Base-by-base conservation (phyloP, 768 basidiomycete species). In the Mycena pura region DNA sequence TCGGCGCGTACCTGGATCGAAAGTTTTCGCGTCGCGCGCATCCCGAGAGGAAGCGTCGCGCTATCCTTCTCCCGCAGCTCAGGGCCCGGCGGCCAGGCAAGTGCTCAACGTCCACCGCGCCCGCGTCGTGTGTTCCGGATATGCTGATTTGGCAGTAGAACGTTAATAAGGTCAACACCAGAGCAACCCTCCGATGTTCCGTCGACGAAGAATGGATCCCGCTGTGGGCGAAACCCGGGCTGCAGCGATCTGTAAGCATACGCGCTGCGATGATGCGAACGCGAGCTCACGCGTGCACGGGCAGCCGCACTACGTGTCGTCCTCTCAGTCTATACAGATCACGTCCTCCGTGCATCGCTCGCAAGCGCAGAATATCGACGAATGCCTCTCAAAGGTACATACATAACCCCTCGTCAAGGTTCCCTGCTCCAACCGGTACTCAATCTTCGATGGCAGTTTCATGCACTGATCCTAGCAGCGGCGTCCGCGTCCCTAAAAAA, bases 91-190 rank as follows among this genome's bases (percentile, higher is more conserved):
- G 92, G 92, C 15, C 92, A 93, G 83, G 92, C 91, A 46, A 39
- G 77, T 24, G 66, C 17, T 36, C 28, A 19, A 15, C 43, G 8
- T 38, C 22, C 45, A 39, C 22, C 21, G 48, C 17, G n/a, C 32
- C 29, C n/a, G n/a, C n/a, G n/a, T n/a, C n/a, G n/a, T n/a, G n/a
- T n/a, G n/a, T n/a, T n/a, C n/a, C 53, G 34, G 25, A 28, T 27
- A 40, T 24, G 29, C 50, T 38, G 27, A 25, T 36, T 17, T 50
- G 17, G 6, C 32, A 11, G 14, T 66, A 93, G 91, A 92, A 94
- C 65, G 92, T 94, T 36, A 94, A 94, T 70, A 94, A 93, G 76
- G 84, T 93, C n/a, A 93, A 91, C 59, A 93, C 92, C 14, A 93
- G 93, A 70, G 90, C 84, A 0, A 88, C 85, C 0, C 66, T 89